phyloP scores from a whole-genome alignment of 305 asterid genomes.

The Nicotiana rustica region DNA sequence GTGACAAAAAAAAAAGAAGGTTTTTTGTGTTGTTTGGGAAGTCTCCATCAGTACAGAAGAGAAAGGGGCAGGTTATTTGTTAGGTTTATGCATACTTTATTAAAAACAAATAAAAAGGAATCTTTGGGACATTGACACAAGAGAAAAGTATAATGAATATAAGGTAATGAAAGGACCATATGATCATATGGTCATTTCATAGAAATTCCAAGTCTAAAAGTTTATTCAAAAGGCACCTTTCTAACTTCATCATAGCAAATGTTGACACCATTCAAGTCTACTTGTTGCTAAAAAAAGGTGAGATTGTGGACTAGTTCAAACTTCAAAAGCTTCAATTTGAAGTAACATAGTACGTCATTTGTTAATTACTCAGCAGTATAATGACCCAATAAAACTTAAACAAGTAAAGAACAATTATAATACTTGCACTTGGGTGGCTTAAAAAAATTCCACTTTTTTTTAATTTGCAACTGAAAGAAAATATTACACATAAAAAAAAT shows the following conservation, averaged over 20 bases:
- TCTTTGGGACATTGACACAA: slow-evolving; percentile 53
- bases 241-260: slow-evolving; percentile 35
- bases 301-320: slow-evolving; percentile 61
- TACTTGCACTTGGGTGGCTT: background rate
- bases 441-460: background rate
- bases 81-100: slow-evolving; percentile 51
- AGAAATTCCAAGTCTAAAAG: slow-evolving; percentile 35
- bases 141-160: background rate
- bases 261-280: slow-evolving; percentile 29
- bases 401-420: background rate
- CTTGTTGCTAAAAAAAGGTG: slow-evolving; percentile 39
- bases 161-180: slow-evolving; percentile 21
- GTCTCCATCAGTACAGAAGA: slow-evolving; percentile 53
- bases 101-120: slow-evolving; percentile 44
- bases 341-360: slow-evolving; percentile 25
- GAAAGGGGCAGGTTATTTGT: slow-evolving; percentile 58
- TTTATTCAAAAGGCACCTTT: slow-evolving; percentile 40
- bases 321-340: slow-evolving; percentile 54
- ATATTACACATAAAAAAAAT: no score
- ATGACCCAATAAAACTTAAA: background rate
- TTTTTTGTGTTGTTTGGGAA: slow-evolving; percentile 38
- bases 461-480: background rate
- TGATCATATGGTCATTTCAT: slow-evolving; percentile 26
- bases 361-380: background rate
- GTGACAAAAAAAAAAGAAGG: slow-evolving; percentile 55